Conservation (phyloP, 139 green algal genomes). For the Tetradesmus obliquus region DNA sequence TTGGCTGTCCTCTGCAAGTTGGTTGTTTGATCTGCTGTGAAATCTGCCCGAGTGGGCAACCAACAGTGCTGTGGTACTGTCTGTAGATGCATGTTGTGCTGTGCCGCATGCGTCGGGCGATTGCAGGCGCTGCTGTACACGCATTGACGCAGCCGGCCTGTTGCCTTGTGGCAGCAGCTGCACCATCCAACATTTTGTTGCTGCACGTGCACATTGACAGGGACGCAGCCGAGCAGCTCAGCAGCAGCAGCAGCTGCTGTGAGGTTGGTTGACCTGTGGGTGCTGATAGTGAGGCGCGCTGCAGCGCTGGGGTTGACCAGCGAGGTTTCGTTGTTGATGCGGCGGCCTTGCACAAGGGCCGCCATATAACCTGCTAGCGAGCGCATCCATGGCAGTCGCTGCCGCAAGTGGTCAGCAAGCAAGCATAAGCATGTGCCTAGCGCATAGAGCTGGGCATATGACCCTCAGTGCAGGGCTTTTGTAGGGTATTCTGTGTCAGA, state of each 20-base stretch:
- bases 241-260: not conserved
- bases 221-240: not conserved
- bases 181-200: not conserved
- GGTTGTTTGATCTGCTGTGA: no score
- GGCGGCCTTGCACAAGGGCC: not conserved
- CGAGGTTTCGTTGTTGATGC: not conserved
- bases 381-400: not conserved
- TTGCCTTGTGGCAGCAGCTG: not conserved
- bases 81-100: no score
- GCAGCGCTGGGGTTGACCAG: not conserved
- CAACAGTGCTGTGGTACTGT: no score
- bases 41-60: no score
- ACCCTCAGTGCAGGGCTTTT: no score
- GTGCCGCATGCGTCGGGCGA: no score
- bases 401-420: not conserved
- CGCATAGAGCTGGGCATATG: no score
- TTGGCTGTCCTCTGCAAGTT: no score
- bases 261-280: no score
- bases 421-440: not conserved
- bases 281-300: not conserved
- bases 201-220: not conserved
- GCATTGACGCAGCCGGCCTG: no score
- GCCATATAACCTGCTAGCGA: not conserved
- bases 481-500: no score
- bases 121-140: no score